Percentiles rank a stretch among this genome's conserved stretches.
These are phyloP conservation scores for Rhodocollybia butyracea DNA, from an alignment of 768 basidiomycete species.

Conservation along the genomic window DNA sequence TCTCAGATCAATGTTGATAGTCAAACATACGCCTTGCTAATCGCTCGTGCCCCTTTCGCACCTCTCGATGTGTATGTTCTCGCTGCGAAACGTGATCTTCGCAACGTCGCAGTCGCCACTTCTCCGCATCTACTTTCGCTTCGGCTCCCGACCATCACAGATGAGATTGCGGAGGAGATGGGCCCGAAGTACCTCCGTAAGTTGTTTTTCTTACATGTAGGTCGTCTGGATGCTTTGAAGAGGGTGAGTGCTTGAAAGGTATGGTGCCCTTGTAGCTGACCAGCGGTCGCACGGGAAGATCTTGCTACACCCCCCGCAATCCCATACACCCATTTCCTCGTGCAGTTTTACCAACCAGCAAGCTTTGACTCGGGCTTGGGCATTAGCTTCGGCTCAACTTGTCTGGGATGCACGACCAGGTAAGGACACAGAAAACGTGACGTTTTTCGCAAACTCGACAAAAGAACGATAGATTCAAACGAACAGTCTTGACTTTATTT, in stretches of 20 bases:
- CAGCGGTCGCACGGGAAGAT: constrained; percentile 19
- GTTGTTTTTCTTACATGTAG: constrained; percentile 81
- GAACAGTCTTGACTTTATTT: constrained; percentile 10
- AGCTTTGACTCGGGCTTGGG: constrained; percentile 77
- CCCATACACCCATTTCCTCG: constrained; percentile 60
- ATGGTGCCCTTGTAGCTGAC: background rate
- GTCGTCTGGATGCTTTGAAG: constrained; percentile 78
- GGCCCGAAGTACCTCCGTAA: constrained; percentile 77
- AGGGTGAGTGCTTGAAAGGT: constrained; percentile 41
- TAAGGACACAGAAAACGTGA: too few species aligned
- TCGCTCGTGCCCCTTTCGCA: constrained; percentile 62
- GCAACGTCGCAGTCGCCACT: constrained; percentile 70
- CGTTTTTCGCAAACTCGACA: too few species aligned
- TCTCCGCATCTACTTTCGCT: constrained; percentile 75
- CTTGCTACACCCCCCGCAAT: constrained; percentile 68
- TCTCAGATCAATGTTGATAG: constrained; percentile 43
- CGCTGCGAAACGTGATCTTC: constrained; percentile 62
- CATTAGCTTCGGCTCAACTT: constrained; percentile 75
- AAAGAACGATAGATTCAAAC: too few species aligned
- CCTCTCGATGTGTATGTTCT: constrained; percentile 74
- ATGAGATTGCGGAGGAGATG: constrained; percentile 65
- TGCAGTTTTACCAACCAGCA: constrained; percentile 79
- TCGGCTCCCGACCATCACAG: constrained; percentile 62
- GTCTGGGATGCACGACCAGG: constrained; percentile 83
- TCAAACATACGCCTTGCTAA: constrained; percentile 55